phyloP scores from a whole-genome alignment of 108 stramenopile species.

The Pseudonitzschia delicatissima region DNA sequence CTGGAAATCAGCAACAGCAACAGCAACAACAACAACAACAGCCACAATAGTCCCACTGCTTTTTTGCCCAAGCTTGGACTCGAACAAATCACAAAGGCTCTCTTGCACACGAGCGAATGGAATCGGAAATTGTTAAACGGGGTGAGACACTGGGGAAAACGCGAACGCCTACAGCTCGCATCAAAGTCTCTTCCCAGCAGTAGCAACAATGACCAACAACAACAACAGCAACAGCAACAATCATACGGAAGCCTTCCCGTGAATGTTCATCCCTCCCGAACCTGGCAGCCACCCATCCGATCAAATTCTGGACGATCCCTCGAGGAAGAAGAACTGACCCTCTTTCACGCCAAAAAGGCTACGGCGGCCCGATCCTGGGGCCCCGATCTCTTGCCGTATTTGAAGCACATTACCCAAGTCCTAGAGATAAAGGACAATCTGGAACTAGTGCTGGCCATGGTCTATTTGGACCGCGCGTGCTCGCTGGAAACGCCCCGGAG shows the following conservation, averaged over 20 bases:
- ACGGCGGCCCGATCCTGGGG: slow-evolving; percentile 36
- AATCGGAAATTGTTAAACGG: slow-evolving; percentile 32
- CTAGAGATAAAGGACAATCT: slow-evolving; percentile 19
- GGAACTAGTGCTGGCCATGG: slow-evolving; percentile 36
- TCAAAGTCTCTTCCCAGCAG: not conserved
- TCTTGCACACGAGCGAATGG: slow-evolving; percentile 37
- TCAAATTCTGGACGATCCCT: not conserved
- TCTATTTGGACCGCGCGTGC: slow-evolving; percentile 52
- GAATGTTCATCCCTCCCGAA: slow-evolving; percentile 25
- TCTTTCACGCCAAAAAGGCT: slow-evolving; percentile 43
- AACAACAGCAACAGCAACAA: slow-evolving; percentile 2
- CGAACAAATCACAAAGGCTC: slow-evolving; percentile 25
- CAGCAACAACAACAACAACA: slow-evolving; percentile 4
- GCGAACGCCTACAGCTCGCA: slow-evolving; percentile 4
- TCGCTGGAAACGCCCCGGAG: slow-evolving; percentile 42
- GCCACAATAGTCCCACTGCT: not conserved
- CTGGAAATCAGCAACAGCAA: not conserved
- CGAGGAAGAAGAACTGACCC: slow-evolving; percentile 26
- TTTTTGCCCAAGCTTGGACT: slow-evolving; percentile 20
- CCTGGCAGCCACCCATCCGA: slow-evolving; percentile 28
- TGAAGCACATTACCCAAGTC: slow-evolving; percentile 24
- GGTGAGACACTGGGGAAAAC: slow-evolving; percentile 6
- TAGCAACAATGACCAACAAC: not conserved
- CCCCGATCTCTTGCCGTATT: slow-evolving; percentile 36
- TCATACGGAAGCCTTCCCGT: slow-evolving; percentile 8